Percentiles rank a stretch among this genome's conserved stretches.
Evolutionary conservation across 371 early-diverging fungal species (phyloP).

Genomic region (Circinella minor): DNA sequence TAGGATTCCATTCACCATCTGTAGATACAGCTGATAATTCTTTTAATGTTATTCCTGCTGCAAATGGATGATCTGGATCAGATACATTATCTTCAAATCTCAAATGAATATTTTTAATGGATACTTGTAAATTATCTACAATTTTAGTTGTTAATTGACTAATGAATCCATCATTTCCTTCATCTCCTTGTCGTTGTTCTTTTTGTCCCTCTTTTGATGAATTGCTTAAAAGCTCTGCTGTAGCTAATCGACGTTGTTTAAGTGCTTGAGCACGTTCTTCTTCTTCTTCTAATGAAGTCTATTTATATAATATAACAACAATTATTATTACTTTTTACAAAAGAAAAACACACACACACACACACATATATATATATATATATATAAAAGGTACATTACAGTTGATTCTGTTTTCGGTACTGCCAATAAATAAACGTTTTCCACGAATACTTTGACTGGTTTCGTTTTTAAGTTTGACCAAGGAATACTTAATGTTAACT

Average conservation of each 20-base stretch:
- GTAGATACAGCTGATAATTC: conserved; percentile 86
- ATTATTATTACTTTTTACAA: not conserved
- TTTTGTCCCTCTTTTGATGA: conserved; percentile 57
- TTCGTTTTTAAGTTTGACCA: conserved; percentile 87
- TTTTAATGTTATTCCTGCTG: conserved; percentile 78
- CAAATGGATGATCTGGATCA: conserved; percentile 69
- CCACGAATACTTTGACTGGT: conserved; percentile 81
- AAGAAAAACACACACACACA: not conserved
- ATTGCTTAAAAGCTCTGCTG: conserved; percentile 70
- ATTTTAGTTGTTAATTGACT: conserved; percentile 79
- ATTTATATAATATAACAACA: not conserved
- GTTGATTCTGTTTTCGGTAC: conserved; percentile 67
- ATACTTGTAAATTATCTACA: conserved; percentile 86
- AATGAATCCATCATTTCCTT: conserved; percentile 66
- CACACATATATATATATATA: not conserved
- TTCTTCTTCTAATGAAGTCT: conserved; percentile 72
- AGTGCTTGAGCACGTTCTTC: conserved; percentile 79
- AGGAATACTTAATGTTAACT: conserved; percentile 80
- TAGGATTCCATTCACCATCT: conserved; percentile 74
- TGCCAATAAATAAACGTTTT: conserved; percentile 80
- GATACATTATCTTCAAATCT: conserved; percentile 81
- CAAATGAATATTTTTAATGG: conserved; percentile 88
- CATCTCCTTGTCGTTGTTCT: conserved; percentile 54
- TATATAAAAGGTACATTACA: conserved; percentile 18
- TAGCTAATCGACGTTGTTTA: conserved; percentile 83